Evolutionary conservation across 176 grass and related monocot species (phyloP), one percentile per base, ranked within the genome.

Genomic region (Oryza rufipogon): DNA sequence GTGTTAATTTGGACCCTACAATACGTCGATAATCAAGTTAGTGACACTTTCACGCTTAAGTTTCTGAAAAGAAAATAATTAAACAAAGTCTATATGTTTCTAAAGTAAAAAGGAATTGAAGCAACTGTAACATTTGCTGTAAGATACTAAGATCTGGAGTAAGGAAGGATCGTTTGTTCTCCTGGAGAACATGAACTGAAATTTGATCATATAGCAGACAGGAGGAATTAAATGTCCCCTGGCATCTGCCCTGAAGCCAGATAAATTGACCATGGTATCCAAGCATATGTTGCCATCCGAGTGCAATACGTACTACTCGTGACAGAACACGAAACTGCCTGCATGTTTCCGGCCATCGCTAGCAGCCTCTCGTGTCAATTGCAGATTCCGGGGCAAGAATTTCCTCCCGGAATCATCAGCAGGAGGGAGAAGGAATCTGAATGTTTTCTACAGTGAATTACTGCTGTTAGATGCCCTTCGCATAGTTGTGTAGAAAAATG

Each of bases 251-350:
- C 68, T 16, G 68, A 38, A 73, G 56, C 23, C 75, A 22, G 73
- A 26, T 48, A 52, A 41, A 80, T 26, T 61, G 70, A 68, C 63
- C 9, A 9, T 9, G 12, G 64, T 48, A 28, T 64, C 41, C 65
- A 61, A 46, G 71, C 85, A 89, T 78, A 73, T 33, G 46, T 77
- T 28, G 15, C 34, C 33, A n/a, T 47, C 23, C n/a, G 0, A 66
- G 19, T 16, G 68, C 65, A 81, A 70, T 60, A 52, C 67, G 49
- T 64, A 22, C 66, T 64, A 30, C 66, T 89, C 60, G 68, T 82
- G 68, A 33, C 58, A 76, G 25, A 92, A 86, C 70, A 76, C 19
- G 86, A 92, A 92, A 9, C 52, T 75, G 56, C 80, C 48, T 42
- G 80, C 22, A 25, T 79, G 61, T 64, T 90, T 83, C 78, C 56